A percentile compares a stretch with the other conserved stretches of the same genome.
Evolutionary conservation across 495 filamentous ascomycete genomes (phyloP).

Genomic region (Staphylotrichum longicolle): DNA sequence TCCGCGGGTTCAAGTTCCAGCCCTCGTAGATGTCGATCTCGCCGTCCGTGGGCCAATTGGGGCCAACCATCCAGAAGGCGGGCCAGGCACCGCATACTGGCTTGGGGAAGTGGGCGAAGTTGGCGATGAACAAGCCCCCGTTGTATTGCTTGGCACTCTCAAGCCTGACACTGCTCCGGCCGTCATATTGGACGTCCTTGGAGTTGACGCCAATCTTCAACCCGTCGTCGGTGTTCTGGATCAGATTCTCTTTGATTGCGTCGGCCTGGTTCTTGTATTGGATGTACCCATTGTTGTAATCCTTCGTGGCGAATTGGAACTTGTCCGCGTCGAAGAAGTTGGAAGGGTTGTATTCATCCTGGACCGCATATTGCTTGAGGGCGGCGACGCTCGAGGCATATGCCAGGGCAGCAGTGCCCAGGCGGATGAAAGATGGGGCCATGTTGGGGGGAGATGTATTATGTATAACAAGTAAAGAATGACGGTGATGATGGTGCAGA

Average conservation of each 20-base stretch:
- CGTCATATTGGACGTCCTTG: conserved; percentile 28
- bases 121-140: conserved; percentile 66
- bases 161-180: conserved; percentile 66
- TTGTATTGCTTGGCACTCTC: conserved; percentile 64
- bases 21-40: conserved; percentile 92
- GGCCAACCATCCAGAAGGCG: conserved; percentile 69
- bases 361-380: conserved; percentile 38
- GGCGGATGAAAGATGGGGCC: conserved; percentile 44
- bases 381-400: conserved; percentile 35
- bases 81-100: conserved; percentile 61
- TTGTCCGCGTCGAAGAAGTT: conserved; percentile 56
- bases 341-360: conserved; percentile 44
- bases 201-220: conserved; percentile 52
- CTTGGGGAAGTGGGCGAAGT: conserved; percentile 69
- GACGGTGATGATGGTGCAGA: conserved; percentile 10
- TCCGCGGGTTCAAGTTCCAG: conserved; percentile 62
- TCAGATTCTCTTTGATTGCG: conserved; percentile 55
- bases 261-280: conserved; percentile 55
- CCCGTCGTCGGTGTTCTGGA: conserved; percentile 46
- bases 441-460: conserved; percentile 28
- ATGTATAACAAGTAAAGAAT: conserved; percentile 23
- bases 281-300: conserved; percentile 67
- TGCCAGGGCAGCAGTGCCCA: conserved; percentile 42
- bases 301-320: conserved; percentile 44
- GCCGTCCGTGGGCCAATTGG: conserved; percentile 71